Evolutionary conservation across 2,329 filamentous ascomycete genomes (phyloP).

Genomic region (Aplosporella prunicola): DNA sequence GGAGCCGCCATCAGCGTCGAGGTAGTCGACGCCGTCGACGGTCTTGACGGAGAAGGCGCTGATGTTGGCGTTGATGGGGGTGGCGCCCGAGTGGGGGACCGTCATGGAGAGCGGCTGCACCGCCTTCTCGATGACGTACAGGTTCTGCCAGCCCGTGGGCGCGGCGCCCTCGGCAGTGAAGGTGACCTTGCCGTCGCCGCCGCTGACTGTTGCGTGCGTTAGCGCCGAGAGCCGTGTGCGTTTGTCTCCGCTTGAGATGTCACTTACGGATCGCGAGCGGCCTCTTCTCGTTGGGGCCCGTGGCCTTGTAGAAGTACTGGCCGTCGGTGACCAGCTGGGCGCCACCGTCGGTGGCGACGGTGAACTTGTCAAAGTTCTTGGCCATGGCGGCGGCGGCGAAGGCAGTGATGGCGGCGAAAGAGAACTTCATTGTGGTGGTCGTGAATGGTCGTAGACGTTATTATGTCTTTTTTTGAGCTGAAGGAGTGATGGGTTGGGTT

Average conservation of each 20-base stretch:
- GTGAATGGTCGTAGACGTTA: too few relatives aligned
- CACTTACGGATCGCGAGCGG: background rate
- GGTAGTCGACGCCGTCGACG: background rate
- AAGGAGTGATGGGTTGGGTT: too few relatives aligned
- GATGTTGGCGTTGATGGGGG: background rate
- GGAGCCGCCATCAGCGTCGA: background rate
- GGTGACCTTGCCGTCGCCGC: background rate
- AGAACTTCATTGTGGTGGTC: background rate
- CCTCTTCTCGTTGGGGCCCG: background rate
- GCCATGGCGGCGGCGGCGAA: background rate
- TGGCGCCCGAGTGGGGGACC: background rate
- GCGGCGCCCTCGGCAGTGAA: background rate
- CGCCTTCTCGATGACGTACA: background rate
- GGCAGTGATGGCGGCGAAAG: background rate
- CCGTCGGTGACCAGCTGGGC: background rate
- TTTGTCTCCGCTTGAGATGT: background rate
- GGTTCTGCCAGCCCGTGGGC: background rate
- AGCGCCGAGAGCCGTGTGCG: background rate
- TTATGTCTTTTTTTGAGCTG: too few relatives aligned
- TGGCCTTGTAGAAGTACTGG: background rate
- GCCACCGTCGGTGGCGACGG: background rate
- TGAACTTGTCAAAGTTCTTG: background rate
- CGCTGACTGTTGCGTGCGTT: background rate
- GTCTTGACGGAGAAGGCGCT: background rate
- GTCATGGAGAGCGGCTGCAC: background rate